Evolutionary conservation across 345 rosid species (phyloP).

Genomic region (Lepidium sativum): DNA sequence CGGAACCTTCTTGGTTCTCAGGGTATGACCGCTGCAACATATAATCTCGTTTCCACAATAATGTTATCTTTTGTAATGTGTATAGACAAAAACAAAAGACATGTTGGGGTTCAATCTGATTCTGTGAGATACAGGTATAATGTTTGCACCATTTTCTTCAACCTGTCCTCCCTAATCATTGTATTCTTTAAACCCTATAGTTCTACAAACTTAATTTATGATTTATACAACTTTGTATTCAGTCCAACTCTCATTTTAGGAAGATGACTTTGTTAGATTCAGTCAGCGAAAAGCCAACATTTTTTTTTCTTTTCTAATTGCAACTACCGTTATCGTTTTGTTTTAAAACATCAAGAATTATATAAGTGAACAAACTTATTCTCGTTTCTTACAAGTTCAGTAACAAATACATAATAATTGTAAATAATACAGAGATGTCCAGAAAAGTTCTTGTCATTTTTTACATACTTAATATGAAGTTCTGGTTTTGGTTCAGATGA

Average conservation of each 20-base stretch:
- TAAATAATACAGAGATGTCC: constrained; percentile 17
- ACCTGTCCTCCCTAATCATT: neutral
- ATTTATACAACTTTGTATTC: neutral
- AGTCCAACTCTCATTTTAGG: neutral
- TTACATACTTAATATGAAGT: constrained; percentile 11
- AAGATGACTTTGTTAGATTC: neutral
- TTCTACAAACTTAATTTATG: neutral
- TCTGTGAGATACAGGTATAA: constrained; percentile 11
- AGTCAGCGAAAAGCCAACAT: too few relatives aligned
- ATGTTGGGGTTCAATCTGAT: neutral
- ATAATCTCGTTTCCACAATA: constrained; percentile 27
- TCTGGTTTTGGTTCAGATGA: neutral
- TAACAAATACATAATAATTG: constrained; percentile 4
- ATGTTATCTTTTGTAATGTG: constrained; percentile 1
- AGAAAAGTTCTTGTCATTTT: constrained; percentile 6
- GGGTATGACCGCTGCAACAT: constrained; percentile 95
- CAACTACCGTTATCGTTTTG: neutral
- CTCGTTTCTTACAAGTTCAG: neutral
- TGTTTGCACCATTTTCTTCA: neutral
- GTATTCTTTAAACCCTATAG: constrained; percentile 5
- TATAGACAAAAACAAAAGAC: neutral
- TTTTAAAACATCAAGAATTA: neutral
- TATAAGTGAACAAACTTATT: constrained; percentile 2
- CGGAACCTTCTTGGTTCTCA: constrained; percentile 78
- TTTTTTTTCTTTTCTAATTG: too few relatives aligned